These are phyloP conservation scores for Saccharomyces hybrid DNA, from an alignment of 1,139 yeast species.

Conservation along the genomic window DNA sequence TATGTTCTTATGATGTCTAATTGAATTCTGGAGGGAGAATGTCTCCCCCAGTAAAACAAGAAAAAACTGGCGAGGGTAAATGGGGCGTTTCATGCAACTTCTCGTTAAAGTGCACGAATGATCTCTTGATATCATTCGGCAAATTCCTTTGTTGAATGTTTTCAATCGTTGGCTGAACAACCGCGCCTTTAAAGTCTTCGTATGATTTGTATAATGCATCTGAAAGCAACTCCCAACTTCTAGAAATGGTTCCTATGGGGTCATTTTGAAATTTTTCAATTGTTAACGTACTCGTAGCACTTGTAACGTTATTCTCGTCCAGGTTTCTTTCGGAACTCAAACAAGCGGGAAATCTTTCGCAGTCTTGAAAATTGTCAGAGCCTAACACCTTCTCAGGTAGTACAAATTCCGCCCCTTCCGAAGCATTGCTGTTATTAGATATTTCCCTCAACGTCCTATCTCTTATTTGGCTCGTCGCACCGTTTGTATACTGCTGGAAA, in stretches of 20 bases:
- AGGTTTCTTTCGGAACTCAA: not conserved
- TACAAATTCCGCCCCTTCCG: not conserved
- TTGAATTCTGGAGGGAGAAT: not conserved
- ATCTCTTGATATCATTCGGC: conserved; percentile 68
- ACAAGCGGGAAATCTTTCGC: not conserved
- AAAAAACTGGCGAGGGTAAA: conserved; percentile 57
- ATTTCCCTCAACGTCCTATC: not conserved
- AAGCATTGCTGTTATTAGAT: not conserved
- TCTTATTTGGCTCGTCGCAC: not conserved
- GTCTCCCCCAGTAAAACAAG: conserved; percentile 33
- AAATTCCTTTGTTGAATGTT: conserved; percentile 72
- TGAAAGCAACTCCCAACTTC: conserved; percentile 93
- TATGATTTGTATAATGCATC: conserved; percentile 73
- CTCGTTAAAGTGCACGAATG: conserved; percentile 89
- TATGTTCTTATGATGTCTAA: not conserved
- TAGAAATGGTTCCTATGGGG: conserved; percentile 75
- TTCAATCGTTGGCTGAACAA: conserved; percentile 80
- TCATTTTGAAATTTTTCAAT: conserved; percentile 68
- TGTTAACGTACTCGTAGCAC: not conserved
- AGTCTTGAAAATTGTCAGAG: not conserved
- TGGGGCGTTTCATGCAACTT: conserved; percentile 80
- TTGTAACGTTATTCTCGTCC: not conserved
- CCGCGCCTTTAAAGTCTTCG: conserved; percentile 72
- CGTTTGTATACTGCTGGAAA: not conserved
- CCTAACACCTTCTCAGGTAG: not conserved